Percentiles rank a stretch among this genome's conserved stretches.
Evolutionary conservation across 2,329 filamentous ascomycete genomes (phyloP).

Genomic region (Fusarium sp.): DNA sequence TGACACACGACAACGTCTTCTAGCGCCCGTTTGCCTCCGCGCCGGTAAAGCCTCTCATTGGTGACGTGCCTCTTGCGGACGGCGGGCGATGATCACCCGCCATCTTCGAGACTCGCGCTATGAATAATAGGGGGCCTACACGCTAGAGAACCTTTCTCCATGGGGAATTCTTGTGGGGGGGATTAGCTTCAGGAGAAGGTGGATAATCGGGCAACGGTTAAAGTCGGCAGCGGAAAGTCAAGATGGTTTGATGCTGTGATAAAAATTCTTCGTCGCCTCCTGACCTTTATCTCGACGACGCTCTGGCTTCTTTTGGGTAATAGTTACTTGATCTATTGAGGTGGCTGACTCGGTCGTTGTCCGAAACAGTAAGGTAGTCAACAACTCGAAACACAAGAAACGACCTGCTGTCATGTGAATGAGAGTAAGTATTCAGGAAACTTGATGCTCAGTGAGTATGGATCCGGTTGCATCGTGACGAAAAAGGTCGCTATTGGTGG

Average conservation of each 20-base stretch:
- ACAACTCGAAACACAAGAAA: not conserved
- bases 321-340: constrained; percentile 29
- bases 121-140: constrained; percentile 2
- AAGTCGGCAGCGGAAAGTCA: not conserved
- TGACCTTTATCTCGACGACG: constrained; percentile 13
- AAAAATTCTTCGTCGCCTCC: not conserved
- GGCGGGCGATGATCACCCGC: not conserved
- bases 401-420: not conserved
- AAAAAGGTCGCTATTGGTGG: not conserved
- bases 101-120: not conserved
- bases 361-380: constrained; percentile 19
- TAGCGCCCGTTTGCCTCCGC: constrained; percentile 1
- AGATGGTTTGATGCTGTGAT: not conserved
- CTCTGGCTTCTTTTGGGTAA: constrained; percentile 13
- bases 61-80: not conserved
- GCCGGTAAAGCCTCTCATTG: not conserved
- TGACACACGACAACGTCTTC: constrained; percentile 5
- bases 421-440: not conserved
- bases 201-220: constrained; percentile 1
- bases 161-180: constrained; percentile 12
- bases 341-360: constrained; percentile 5
- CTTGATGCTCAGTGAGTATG: not conserved
- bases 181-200: not conserved
- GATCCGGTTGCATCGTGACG: not conserved
- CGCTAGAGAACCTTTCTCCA: constrained; percentile 3